Percentiles rank a stretch among this genome's conserved stretches.
These are phyloP conservation scores for Hymenoscyphus albidus DNA, from an alignment of 2,329 filamentous ascomycete genomes.

Conservation along the genomic window DNA sequence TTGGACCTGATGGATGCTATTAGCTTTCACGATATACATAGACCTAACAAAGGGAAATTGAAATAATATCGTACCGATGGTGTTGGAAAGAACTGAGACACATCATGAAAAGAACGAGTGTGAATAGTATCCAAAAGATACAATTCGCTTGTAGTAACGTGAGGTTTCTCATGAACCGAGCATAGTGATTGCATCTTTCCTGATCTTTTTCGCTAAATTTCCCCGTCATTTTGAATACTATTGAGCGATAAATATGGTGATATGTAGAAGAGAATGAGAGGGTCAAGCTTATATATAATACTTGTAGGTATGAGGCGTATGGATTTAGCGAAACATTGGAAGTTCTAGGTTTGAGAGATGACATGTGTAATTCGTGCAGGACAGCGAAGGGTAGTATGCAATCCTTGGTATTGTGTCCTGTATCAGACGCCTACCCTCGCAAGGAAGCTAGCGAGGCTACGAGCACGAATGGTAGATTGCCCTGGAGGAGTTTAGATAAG, in stretches of 20 bases:
- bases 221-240: conserved; percentile 33
- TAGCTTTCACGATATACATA: neutral
- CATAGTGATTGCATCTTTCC: conserved; percentile 40
- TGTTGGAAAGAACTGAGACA: conserved; percentile 40
- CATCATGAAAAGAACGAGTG: conserved; percentile 42
- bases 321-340: neutral
- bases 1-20: conserved; percentile 19
- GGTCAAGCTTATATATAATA: neutral
- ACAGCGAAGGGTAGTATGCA: neutral
- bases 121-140: conserved; percentile 47
- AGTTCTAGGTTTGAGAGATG: neutral
- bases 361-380: neutral
- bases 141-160: conserved; percentile 42
- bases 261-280: neutral
- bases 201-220: conserved; percentile 35
- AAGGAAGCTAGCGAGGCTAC: neutral
- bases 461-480: neutral
- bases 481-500: neutral
- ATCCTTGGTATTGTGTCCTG: neutral
- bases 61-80: conserved; percentile 24
- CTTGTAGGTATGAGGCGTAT: neutral
- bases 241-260: conserved; percentile 17
- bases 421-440: neutral
- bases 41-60: neutral
- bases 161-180: conserved; percentile 43